Evolutionary conservation across 257 asterid species (phyloP).

Genomic region (Solanum dulcamara): DNA sequence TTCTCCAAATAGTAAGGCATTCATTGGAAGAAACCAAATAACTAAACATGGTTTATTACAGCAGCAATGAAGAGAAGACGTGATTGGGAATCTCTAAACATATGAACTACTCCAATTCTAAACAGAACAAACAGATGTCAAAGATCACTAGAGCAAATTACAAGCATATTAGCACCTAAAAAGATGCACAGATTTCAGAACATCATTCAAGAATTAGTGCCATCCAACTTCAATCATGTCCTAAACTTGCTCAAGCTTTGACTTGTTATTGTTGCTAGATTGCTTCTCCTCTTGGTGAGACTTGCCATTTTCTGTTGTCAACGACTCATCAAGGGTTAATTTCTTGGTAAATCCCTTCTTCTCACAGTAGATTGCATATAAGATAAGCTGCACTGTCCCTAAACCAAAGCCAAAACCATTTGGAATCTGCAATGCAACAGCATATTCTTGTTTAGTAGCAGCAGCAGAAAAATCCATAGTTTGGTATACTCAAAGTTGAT

Average conservation of each 20-base stretch:
- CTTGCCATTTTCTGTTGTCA: conserved; percentile 19
- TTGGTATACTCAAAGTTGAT: neutral
- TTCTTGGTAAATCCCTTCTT: conserved; percentile 34
- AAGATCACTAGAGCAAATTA: neutral
- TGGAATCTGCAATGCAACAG: conserved; percentile 38
- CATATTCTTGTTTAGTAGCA: neutral
- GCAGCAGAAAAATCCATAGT: neutral
- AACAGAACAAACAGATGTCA: neutral
- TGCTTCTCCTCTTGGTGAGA: conserved; percentile 13
- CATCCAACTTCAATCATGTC: neutral
- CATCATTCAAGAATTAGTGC: neutral
- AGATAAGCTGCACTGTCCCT: conserved; percentile 64
- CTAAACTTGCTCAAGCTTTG: neutral
- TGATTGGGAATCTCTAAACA: neutral
- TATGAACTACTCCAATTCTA: neutral
- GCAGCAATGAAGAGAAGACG: neutral
- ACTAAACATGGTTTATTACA: neutral
- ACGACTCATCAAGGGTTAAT: neutral
- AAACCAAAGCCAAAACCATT: conserved; percentile 69
- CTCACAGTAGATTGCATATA: conserved; percentile 48
- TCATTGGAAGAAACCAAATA: neutral
- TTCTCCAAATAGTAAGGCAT: neutral
- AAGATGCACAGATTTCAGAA: neutral
- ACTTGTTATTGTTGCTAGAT: neutral
- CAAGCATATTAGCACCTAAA: neutral